Conservation (phyloP, 306 rosid species). For the Crataegus laevigata region DNA sequence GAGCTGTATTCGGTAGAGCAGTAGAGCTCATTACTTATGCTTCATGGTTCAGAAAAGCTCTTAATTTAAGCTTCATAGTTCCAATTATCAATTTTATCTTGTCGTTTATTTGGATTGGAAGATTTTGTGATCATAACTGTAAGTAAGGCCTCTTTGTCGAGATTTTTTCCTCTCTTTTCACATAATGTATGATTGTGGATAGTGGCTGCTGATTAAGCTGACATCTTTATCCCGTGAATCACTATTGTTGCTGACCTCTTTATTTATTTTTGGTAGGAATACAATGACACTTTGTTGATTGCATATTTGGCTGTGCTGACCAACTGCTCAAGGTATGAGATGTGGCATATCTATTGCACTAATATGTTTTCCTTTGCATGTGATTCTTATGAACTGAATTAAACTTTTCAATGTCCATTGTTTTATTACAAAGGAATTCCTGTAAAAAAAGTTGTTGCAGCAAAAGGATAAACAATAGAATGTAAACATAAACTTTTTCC, state of each 20-base stretch:
- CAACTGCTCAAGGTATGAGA: constrained; percentile 97
- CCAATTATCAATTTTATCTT: not conserved
- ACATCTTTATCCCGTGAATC: not conserved
- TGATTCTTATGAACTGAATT: not conserved
- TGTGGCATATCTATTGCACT: constrained; percentile 21
- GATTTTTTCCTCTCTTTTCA: not conserved
- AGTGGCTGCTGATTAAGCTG: not conserved
- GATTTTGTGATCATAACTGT: not conserved
- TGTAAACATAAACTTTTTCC: not conserved
- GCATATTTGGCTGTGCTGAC: constrained; percentile 91
- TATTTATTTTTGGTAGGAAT: constrained; percentile 46
- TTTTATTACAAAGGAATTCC: not conserved
- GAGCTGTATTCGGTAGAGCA: not conserved
- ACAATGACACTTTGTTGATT: constrained; percentile 80
- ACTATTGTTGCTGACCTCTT: not conserved
- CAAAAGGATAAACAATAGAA: not conserved
- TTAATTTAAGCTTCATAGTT: not conserved
- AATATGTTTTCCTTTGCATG: not conserved
- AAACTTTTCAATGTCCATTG: not conserved
- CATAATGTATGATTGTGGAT: not conserved
- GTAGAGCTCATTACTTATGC: not conserved
- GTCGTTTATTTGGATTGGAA: no score
- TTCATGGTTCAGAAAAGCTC: not conserved
- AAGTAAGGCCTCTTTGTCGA: not conserved
- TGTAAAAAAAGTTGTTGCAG: not conserved